These are phyloP conservation scores for Capsella bursapastoris DNA, from an alignment of 345 rosid genomes.

Conservation along the genomic window DNA sequence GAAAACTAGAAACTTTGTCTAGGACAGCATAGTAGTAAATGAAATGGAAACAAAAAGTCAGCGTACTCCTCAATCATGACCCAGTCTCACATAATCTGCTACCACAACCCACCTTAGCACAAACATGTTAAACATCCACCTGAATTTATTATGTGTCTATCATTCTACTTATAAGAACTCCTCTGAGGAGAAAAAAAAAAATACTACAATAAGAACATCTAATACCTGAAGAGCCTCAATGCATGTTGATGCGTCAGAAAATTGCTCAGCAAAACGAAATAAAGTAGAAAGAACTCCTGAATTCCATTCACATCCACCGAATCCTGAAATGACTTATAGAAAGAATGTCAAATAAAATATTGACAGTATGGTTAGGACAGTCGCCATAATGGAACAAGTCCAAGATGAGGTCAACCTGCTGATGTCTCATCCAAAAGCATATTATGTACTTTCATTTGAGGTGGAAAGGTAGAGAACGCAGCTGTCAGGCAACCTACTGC, in stretches of 20 bases:
- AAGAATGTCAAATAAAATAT: constrained; percentile 38
- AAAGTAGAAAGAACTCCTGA: constrained; percentile 64
- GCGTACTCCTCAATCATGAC: constrained; percentile 17
- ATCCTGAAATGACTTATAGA: constrained; percentile 60
- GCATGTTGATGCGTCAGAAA: constrained; percentile 60
- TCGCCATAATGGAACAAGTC: constrained; percentile 15
- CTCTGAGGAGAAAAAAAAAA: constrained; percentile 22
- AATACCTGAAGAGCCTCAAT: constrained; percentile 92
- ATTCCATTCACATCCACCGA: constrained; percentile 50
- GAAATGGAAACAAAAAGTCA: constrained; percentile 23
- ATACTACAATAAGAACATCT: constrained; percentile 9
- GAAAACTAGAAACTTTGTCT: neutral
- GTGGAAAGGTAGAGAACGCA: constrained; percentile 78
- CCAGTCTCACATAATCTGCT: neutral
- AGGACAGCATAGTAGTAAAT: constrained; percentile 5
- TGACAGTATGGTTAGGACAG: constrained; percentile 24
- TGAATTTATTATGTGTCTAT: constrained; percentile 18
- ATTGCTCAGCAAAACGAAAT: constrained; percentile 58
- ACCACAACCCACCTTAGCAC: constrained; percentile 23
- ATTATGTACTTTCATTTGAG: constrained; percentile 58
- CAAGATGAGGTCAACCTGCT: constrained; percentile 51
- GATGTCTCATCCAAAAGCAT: constrained; percentile 70
- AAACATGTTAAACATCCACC: constrained; percentile 14
- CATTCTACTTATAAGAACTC: constrained; percentile 24
- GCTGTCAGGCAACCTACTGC: constrained; percentile 77